A percentile compares a stretch with the other conserved stretches of the same genome.
Conservation (phyloP, 169 alveolate species). For the Plasmodium inui region DNA sequence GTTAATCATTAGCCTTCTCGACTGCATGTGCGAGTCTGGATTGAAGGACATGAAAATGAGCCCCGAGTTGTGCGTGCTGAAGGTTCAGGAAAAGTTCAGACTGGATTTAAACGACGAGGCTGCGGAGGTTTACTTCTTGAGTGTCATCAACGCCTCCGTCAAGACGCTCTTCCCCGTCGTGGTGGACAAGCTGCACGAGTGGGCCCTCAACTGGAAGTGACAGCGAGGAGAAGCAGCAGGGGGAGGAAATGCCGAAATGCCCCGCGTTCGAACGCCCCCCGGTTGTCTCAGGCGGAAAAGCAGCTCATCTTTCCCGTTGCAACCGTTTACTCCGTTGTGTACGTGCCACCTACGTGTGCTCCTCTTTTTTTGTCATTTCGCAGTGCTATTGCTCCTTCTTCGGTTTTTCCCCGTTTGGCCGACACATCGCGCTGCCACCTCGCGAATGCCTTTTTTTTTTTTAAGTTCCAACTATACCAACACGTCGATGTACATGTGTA, state of each 20-base stretch:
- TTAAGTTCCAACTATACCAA: background rate
- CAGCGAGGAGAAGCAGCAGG: background rate
- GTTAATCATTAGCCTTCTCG: conserved; percentile 89
- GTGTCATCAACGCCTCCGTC: conserved; percentile 90
- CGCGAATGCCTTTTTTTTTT: too few species aligned
- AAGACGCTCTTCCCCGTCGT: conserved; percentile 93
- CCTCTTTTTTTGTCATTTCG: background rate
- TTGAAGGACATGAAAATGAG: conserved; percentile 89
- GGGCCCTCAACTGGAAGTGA: conserved; percentile 91
- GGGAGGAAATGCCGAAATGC: too few species aligned
- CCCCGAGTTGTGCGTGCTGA: conserved; percentile 77
- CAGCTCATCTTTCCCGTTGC: background rate
- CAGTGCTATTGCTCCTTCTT: background rate
- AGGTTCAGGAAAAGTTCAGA: conserved; percentile 88
- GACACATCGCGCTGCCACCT: background rate
- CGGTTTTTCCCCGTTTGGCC: background rate
- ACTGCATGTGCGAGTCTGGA: conserved; percentile 95
- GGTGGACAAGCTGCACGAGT: conserved; percentile 90
- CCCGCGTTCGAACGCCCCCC: too few species aligned
- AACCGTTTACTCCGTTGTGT: background rate
- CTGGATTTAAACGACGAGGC: conserved; percentile 89
- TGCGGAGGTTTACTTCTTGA: conserved; percentile 90
- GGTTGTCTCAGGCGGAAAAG: background rate
- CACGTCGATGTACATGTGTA: background rate
- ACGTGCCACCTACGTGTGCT: background rate